Base-by-base conservation (phyloP, 495 filamentous ascomycete species). In the Polyplosphaeria fusca region DNA sequence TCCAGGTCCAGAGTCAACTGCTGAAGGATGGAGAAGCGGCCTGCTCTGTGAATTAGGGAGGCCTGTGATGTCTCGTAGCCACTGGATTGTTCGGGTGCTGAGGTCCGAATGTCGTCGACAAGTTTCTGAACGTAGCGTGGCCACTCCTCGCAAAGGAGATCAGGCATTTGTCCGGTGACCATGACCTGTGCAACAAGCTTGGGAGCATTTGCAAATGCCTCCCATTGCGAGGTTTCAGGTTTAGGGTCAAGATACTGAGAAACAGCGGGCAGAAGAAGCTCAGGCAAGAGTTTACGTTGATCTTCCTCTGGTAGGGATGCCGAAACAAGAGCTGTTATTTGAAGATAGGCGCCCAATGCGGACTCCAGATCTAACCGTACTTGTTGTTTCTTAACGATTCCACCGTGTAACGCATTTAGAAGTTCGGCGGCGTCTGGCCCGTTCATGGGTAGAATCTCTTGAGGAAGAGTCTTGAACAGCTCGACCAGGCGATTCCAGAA, bases 271-370 rank as follows among this genome's bases (percentile, higher is more conserved):
- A 77, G 76, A 0, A 87, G 50, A 35, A 73, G 69, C 23, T 72
- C 68, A 4, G 70, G 54, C 4, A 82, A 35, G 18, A 91, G 64
- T 62, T 74, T 61, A 54, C 70, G 41, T 69, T 70, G 63, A 67
- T 82, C 74, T 66, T 79, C 58, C 52, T 76, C 64, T 27, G 73
- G 16, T 5, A 85, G 46, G n/a, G 65, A 60, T 9, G 62, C 66
- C 20, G 75, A 62, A 28, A 91, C 68, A 53, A 79, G 69, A 5
- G 74, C 70, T 2, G 77, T 71, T 19, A 79, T 74, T 14, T 79
- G 74, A 35, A 89, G 76, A 69, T 96, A 98, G 1, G 79, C 75
- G 18, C 74, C 77, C 86, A 88, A 95, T 18, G 86, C 91, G 42
- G 78, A 69, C 42, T 72, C 67, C 5, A 82, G 72, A 69, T 89